phyloP scores from a whole-genome alignment of 1,139 yeast species.

The Taiozyma sp. region DNA sequence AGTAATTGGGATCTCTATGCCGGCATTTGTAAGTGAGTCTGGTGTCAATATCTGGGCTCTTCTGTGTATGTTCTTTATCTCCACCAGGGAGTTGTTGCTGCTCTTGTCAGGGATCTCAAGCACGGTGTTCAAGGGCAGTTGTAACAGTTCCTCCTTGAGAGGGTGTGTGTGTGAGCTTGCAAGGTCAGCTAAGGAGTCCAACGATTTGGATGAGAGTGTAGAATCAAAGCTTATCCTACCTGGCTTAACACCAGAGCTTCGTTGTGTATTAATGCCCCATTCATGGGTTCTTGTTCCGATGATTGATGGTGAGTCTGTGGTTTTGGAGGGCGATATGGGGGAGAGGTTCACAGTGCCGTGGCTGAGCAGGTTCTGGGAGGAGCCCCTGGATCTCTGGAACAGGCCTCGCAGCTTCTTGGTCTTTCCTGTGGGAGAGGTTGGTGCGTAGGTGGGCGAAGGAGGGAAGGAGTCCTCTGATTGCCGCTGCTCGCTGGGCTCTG shows the following conservation, averaged over 20 bases:
- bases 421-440: constrained; percentile 10
- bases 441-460: constrained; percentile 4
- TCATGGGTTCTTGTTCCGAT: constrained; percentile 35
- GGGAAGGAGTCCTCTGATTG: not conserved
- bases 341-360: constrained; percentile 15
- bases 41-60: constrained; percentile 21
- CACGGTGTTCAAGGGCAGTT: constrained; percentile 16
- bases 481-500: not conserved
- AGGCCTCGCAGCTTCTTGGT: constrained; percentile 19
- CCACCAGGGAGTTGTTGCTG: not conserved
- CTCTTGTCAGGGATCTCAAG: constrained; percentile 15
- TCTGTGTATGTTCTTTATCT: constrained; percentile 18
- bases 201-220: constrained; percentile 6
- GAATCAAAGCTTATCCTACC: constrained; percentile 5
- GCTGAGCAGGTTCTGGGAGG: constrained; percentile 18
- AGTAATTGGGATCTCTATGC: constrained; percentile 1
- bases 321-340: constrained; percentile 16
- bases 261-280: constrained; percentile 27
- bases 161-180: not conserved
- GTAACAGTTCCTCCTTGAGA: constrained; percentile 4
- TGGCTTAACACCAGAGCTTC: not conserved
- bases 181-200: not conserved
- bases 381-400: constrained; percentile 16
- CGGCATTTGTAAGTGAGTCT: constrained; percentile 3
- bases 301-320: constrained; percentile 27